These are phyloP conservation scores for Kockovaella imperatae DNA, from an alignment of 768 basidiomycete genomes.

Conservation along the genomic window DNA sequence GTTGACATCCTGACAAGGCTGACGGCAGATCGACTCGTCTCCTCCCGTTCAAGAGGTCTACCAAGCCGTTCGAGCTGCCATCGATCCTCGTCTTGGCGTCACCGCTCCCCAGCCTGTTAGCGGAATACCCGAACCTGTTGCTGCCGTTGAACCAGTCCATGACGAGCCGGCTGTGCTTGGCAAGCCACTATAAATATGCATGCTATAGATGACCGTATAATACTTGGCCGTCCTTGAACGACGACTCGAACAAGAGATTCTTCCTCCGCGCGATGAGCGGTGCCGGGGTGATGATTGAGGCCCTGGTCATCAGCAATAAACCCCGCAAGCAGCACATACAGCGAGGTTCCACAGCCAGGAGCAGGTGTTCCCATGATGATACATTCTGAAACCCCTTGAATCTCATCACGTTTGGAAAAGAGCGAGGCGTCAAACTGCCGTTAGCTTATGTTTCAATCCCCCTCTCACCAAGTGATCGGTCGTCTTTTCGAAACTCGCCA, in stretches of 20 bases:
- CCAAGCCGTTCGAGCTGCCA: constrained; percentile 52
- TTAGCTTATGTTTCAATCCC: background rate
- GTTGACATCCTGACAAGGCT: background rate
- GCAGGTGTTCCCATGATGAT: constrained; percentile 99
- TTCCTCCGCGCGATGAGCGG: constrained; percentile 40
- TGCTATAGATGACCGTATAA: background rate
- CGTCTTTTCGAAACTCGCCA: constrained; percentile 98
- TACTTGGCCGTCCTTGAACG: constrained; percentile 24
- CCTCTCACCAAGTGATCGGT: constrained; percentile 72
- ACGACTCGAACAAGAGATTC: constrained; percentile 45
- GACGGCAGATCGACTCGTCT: constrained; percentile 48
- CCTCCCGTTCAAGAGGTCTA: constrained; percentile 66
- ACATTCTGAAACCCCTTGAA: constrained; percentile 95
- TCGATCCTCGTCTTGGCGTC: constrained; percentile 50
- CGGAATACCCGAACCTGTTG: too few species aligned
- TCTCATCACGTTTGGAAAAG: constrained; percentile 87
- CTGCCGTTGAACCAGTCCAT: too few species aligned
- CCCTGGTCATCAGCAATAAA: constrained; percentile 25
- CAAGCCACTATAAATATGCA: background rate
- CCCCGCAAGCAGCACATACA: constrained; percentile 51
- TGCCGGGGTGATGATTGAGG: constrained; percentile 45
- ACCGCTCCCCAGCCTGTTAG: background rate
- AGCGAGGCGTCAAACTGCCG: constrained; percentile 81
- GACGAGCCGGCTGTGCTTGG: too few species aligned
- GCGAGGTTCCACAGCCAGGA: constrained; percentile 85